A percentile compares a stretch with the other conserved stretches of the same genome.
phyloP scores from a whole-genome alignment of 495 filamentous ascomycete genomes.

The Talaromyces nanjingensis region DNA sequence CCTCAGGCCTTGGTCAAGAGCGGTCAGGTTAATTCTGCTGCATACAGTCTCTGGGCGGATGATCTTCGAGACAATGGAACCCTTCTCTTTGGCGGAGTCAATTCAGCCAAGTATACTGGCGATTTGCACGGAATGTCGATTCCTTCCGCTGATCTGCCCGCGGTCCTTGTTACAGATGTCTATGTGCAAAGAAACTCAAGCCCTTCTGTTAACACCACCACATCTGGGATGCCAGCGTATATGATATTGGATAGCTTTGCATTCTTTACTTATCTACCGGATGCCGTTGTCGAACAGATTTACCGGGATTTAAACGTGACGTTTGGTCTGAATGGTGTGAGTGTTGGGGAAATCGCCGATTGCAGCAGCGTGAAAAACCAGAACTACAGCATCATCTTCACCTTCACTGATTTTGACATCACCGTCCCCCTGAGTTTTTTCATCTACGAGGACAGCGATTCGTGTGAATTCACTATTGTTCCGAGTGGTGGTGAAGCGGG shows the following conservation, averaged over 20 bases:
- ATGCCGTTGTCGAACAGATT: constrained; percentile 59
- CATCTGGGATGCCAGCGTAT: neutral
- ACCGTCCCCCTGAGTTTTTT: too few relatives aligned
- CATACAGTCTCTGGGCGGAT: constrained; percentile 49
- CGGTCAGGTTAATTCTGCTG: constrained; percentile 58
- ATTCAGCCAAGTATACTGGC: constrained; percentile 63
- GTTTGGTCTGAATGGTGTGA: too few relatives aligned
- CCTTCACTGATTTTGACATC: too few relatives aligned
- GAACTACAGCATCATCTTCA: too few relatives aligned
- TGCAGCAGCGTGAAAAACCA: constrained; percentile 26
- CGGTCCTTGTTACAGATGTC: constrained; percentile 68
- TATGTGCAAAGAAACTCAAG: constrained; percentile 41
- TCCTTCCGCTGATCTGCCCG: constrained; percentile 32
- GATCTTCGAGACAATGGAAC: constrained; percentile 42
- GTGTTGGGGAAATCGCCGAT: constrained; percentile 4
- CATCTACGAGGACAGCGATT: too few relatives aligned
- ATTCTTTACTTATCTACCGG: constrained; percentile 4
- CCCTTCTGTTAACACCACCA: neutral
- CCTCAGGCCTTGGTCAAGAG: constrained; percentile 57
- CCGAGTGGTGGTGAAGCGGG: constrained; percentile 30
- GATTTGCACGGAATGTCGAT: constrained; percentile 62
- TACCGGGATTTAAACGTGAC: constrained; percentile 26
- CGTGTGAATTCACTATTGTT: too few relatives aligned
- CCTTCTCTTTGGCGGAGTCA: constrained; percentile 77
- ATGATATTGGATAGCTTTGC: constrained; percentile 38